Evolutionary conservation across 345 rosid genomes (phyloP).

Genomic region (Gossypium anomalum): DNA sequence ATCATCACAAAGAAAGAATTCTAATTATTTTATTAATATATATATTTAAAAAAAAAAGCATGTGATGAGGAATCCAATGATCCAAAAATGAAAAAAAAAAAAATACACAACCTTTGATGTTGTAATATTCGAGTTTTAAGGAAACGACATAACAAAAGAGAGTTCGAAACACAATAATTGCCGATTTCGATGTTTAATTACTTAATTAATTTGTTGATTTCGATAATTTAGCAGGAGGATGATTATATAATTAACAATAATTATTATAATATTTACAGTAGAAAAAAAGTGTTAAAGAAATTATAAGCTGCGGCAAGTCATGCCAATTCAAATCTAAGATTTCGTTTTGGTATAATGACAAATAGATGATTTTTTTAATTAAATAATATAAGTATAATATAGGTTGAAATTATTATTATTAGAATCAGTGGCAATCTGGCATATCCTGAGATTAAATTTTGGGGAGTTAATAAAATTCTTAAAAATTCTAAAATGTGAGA

Average conservation of each 20-base stretch:
- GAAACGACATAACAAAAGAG: constrained; percentile 29
- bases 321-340: constrained; percentile 21
- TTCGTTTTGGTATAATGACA: constrained; percentile 11
- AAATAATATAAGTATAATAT: no score
- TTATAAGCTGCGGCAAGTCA: constrained; percentile 3
- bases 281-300: not conserved
- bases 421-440: no score
- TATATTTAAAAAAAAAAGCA: constrained; percentile 7
- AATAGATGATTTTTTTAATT: not conserved
- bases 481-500: no score
- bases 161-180: constrained; percentile 17
- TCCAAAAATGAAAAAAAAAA: constrained; percentile 30
- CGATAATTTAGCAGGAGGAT: constrained; percentile 1
- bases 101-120: constrained; percentile 35
- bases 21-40: not conserved
- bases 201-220: constrained; percentile 2
- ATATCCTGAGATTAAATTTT: no score
- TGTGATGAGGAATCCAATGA: constrained; percentile 47
- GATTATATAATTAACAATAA: not conserved
- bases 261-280: not conserved
- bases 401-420: no score
- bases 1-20: constrained; percentile 25
- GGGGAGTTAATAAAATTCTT: no score
- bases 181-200: constrained; percentile 12
- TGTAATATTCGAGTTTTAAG: constrained; percentile 26